These are phyloP conservation scores for Pythium plurisporium DNA, from an alignment of 352 stramenopile genomes.

Conservation along the genomic window DNA sequence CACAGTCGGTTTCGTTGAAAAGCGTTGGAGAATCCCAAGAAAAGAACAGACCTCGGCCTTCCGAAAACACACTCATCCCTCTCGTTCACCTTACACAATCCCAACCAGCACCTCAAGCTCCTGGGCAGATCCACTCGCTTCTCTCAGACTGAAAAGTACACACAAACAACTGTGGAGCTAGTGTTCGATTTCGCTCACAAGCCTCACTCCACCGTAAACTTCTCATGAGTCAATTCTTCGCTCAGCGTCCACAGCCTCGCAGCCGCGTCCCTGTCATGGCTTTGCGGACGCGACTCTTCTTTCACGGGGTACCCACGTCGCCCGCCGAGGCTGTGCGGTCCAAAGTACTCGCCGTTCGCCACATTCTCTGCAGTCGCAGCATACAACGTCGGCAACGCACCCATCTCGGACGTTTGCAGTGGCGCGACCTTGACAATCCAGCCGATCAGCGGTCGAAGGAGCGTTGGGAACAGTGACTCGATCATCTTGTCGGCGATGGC, in stretches of 20 bases:
- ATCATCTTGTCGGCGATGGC: slow-evolving; percentile 43
- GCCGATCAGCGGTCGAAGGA: slow-evolving; percentile 32
- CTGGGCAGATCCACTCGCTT: too few relatives aligned
- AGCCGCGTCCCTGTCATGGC: slow-evolving; percentile 10
- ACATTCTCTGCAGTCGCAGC: slow-evolving; percentile 38
- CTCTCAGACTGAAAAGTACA: too few relatives aligned
- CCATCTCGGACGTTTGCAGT: slow-evolving; percentile 46
- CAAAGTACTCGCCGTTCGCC: slow-evolving; percentile 44
- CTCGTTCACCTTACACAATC: too few relatives aligned
- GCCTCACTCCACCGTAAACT: slow-evolving; percentile 6
- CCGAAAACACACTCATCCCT: too few relatives aligned
- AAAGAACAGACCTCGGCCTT: too few relatives aligned
- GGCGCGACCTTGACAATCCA: slow-evolving; percentile 32
- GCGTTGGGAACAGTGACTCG: slow-evolving; percentile 27
- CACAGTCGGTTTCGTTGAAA: too few relatives aligned
- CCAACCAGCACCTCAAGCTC: too few relatives aligned
- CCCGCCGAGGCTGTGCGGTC: slow-evolving; percentile 37
- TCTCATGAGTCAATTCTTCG: slow-evolving; percentile 15
- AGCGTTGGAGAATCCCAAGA: too few relatives aligned
- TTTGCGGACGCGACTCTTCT: slow-evolving; percentile 31
- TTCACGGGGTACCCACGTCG: slow-evolving; percentile 38
- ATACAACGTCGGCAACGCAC: slow-evolving; percentile 48
- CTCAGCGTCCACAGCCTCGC: slow-evolving; percentile 16
- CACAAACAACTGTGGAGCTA: too few relatives aligned
- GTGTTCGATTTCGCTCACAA: too few relatives aligned